Evolutionary conservation across 1,139 yeast species (phyloP), one percentile per base, ranked within the genome.

Genomic region (Nadsonia commutata): DNA sequence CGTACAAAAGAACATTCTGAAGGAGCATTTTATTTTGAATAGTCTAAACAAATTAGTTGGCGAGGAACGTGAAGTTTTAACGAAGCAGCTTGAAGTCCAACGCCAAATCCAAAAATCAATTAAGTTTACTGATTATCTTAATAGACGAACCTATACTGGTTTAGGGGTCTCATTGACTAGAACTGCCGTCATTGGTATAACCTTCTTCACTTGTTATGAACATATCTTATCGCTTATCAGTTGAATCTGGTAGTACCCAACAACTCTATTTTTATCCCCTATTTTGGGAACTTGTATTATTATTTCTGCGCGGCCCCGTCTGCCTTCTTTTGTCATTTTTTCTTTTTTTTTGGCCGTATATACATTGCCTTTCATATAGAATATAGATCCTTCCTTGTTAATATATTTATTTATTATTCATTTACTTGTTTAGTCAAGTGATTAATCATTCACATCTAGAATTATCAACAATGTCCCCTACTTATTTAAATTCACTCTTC

Each of bases 181-280:
- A 48, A 77, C 93, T 0, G 74, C 84, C 46, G 54, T 80, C 46
- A 79, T 79, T 13, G 85, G 84, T 48, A 74, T 80, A 73, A 78
- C 79, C 8, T 82, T 84, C 58, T 84, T 84, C 62, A 71, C 85
- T 36, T 65, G 73, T 18, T 84, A 74, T 59, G 95, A 84, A 60
- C 71, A 68, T 47, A 60, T 80, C 8, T 9, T 27, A 13, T 27
- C 33, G 9, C 8, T 27, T 9, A 9, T 27, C 33, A 3, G 16
- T 27, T 27, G 16, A 13, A 27, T 27, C n/a, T n/a, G n/a, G n/a
- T n/a, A n/a, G n/a, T n/a, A n/a, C n/a, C n/a, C n/a, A n/a, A n/a
- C n/a, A n/a, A n/a, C n/a, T n/a, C n/a, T n/a, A n/a, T n/a, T n/a
- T n/a, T n/a, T n/a, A n/a, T n/a, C n/a, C n/a, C n/a, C n/a, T n/a